Percentiles rank a stretch among this genome's conserved stretches.
These are phyloP conservation scores for Gynochthodes officinalis DNA, from an alignment of 257 asterid species.

Conservation along the genomic window DNA sequence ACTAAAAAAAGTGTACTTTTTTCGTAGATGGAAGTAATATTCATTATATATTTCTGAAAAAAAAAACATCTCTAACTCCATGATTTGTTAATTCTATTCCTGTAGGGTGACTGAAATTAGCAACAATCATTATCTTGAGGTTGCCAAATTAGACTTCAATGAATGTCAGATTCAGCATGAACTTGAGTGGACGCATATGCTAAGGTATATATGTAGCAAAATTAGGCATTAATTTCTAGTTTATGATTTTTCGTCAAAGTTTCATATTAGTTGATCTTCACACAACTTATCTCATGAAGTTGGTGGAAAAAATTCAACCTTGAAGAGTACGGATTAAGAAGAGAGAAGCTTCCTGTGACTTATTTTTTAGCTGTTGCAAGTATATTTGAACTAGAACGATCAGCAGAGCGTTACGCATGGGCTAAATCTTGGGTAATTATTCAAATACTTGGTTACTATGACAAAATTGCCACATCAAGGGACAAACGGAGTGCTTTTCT, in stretches of 20 bases:
- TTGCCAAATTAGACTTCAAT: constrained; percentile 40
- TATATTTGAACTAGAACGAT: constrained; percentile 35
- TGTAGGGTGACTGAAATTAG: constrained; percentile 34
- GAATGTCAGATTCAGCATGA: constrained; percentile 44
- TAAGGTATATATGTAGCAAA: constrained; percentile 24
- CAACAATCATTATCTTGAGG: constrained; percentile 28
- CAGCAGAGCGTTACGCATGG: constrained; percentile 43
- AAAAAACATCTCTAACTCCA: neutral
- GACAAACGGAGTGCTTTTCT: neutral
- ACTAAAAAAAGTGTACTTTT: too few species aligned
- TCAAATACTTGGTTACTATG: constrained; percentile 20
- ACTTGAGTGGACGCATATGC: constrained; percentile 41
- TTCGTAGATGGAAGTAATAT: too few species aligned
- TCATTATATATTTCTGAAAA: too few species aligned
- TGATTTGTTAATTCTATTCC: neutral
- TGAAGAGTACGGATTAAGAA: constrained; percentile 30
- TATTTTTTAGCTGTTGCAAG: constrained; percentile 39
- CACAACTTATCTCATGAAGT: too few species aligned
- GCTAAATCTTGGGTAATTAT: constrained; percentile 33
- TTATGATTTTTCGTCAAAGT: too few species aligned
- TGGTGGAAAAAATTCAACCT: constrained; percentile 34
- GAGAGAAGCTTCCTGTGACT: constrained; percentile 28
- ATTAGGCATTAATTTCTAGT: too few species aligned
- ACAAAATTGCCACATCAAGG: neutral
- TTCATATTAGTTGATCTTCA: too few species aligned